Conservation (phyloP, 345 rosid genomes). For the Brassica napus region Da-Ae NC_063452.1:19964001-19964500, state of each 20-base stretch:
- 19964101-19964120: too few relatives aligned
- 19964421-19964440: constrained; percentile 78
- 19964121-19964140: constrained; percentile 69
- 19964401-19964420: constrained; percentile 94
- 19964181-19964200: constrained; percentile 90
- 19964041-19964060: constrained; percentile 54
- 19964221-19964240: constrained; percentile 97
- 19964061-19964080: not conserved
- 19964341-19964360: constrained; percentile 76
- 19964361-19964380: constrained; percentile 98
- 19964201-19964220: constrained; percentile 99
- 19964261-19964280: constrained; percentile 59
- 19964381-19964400: constrained; percentile 97
- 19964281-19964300: not conserved
- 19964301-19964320: not conserved
- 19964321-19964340: not conserved
- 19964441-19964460: constrained; percentile 95
- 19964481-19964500: not conserved
- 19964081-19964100: not conserved
- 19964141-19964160: constrained; percentile 89
- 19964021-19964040: constrained; percentile 87
- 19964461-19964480: constrained; percentile 47
- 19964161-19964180: constrained; percentile 99
- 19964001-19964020: constrained; percentile 77
- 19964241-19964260: constrained; percentile 98